Evolutionary conservation across 768 basidiomycete genomes (phyloP).

Genomic region (Termitomyces titanicus): DNA sequence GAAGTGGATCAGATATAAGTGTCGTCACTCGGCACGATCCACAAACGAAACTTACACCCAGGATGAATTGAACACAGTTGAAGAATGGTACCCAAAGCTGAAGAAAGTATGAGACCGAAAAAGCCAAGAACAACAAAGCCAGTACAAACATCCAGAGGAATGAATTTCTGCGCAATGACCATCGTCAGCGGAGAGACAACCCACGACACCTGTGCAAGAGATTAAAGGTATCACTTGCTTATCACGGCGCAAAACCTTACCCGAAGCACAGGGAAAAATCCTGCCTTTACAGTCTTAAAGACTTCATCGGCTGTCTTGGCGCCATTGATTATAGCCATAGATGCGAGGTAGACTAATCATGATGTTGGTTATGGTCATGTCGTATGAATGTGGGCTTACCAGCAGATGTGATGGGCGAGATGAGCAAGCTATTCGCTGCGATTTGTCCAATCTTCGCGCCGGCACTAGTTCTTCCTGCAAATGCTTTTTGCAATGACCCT

Average conservation of each 20-base stretch:
- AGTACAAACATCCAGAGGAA: conserved; percentile 65
- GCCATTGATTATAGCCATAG: conserved; percentile 83
- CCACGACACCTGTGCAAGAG: conserved; percentile 67
- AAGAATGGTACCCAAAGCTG: conserved; percentile 90
- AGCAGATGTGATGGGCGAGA: conserved; percentile 71
- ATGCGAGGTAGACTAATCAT: conserved; percentile 61
- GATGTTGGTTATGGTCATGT: not conserved
- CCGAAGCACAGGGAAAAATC: conserved; percentile 71
- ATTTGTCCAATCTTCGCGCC: conserved; percentile 68
- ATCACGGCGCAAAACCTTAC: conserved; percentile 35
- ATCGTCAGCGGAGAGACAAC: conserved; percentile 72
- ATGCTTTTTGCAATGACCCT: conserved; percentile 67
- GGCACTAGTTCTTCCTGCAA: conserved; percentile 67
- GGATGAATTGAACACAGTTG: conserved; percentile 69
- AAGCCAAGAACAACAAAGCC: not conserved
- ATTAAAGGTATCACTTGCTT: not conserved
- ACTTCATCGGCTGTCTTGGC: conserved; percentile 65
- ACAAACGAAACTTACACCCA: conserved; percentile 54
- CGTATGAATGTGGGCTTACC: conserved; percentile 38
- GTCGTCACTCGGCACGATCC: not conserved
- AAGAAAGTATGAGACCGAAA: not conserved
- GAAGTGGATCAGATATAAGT: conserved; percentile 6
- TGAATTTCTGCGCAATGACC: conserved; percentile 72
- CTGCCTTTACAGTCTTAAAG: conserved; percentile 60
- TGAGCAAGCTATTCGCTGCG: conserved; percentile 68